Base-by-base conservation (phyloP, 805 yeast genomes). In the Scheffersomyces stipitis region DNA sequence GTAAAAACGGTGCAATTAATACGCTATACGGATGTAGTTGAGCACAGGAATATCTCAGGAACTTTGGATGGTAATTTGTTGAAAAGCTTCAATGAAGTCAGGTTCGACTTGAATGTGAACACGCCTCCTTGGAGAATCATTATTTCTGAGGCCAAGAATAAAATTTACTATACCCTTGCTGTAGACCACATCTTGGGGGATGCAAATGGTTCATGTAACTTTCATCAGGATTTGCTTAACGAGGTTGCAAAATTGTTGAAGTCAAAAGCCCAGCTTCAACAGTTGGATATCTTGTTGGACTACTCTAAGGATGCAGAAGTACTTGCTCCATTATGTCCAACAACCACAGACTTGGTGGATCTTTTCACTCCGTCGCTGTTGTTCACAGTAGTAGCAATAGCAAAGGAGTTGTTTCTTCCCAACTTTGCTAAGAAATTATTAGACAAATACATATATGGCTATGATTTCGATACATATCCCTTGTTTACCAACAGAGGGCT, bases 141-240 rank as follows among this genome's bases (percentile, higher is more conserved):
- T 28, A 39, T 60, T 16, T 36, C 37, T 22, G 48, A 48, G 32
- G 27, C 33, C 15, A 20, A 28, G 1, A 41, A 35, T 2, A 26
- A 28, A 12, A 54, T 49, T 30, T 47, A 54, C 33, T 7, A 57
- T 6, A 30, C 56, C 8, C 49, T 23, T 35, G 16, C 20, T 27
- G 3, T 38, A 37, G 10, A 37, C 42, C 13, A 26, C 42, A 18
- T 53, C 3, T 38, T 60, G 8, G 54, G 58, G 28, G 71, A 66
- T 44, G 73, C 71, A 3, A 49, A 50, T 12, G 49, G 65, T 12
- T 66, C 62, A 2, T 37, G 40, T 13, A 45, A 44, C 30, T 60
- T 66, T 41, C 66, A 61, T 29, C 38, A 45, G 14, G 52, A 55
- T 17, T 49, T 64, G 18, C 30, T 47, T 10, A 30, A 40, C 15